Percentiles rank a stretch among this genome's conserved stretches.
Conservation (phyloP, 2,329 filamentous ascomycete genomes). For the Pseudogymnoascus sp. region DNA sequence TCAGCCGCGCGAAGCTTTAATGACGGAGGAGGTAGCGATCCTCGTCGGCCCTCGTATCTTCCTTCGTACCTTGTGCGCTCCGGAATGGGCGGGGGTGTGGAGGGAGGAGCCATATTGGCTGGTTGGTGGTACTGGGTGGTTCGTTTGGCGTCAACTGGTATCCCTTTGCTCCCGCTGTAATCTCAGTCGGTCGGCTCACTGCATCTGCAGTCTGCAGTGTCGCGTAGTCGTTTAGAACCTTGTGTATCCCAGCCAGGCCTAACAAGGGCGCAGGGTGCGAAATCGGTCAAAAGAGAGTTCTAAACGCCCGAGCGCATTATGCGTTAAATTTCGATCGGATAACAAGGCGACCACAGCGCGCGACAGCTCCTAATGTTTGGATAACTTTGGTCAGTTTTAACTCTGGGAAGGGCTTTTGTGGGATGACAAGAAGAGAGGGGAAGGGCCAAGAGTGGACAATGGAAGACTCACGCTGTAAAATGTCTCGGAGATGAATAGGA, state of each 20-base stretch:
- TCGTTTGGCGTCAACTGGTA: background rate
- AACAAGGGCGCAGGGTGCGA: constrained; percentile 1
- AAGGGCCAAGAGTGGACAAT: background rate
- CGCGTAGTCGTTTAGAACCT: background rate
- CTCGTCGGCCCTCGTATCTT: constrained; percentile 18
- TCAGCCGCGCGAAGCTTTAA: constrained; percentile 15
- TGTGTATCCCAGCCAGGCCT: background rate
- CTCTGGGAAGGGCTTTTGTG: background rate
- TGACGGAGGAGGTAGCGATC: constrained; percentile 25
- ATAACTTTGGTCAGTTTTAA: constrained; percentile 2
- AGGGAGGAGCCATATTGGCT: background rate
- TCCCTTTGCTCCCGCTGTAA: constrained; percentile 2
- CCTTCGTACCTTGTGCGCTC: constrained; percentile 23
- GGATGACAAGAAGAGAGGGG: background rate
- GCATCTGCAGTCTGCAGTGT: constrained; percentile 7
- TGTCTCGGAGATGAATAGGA: constrained; percentile 7
- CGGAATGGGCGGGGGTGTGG: constrained; percentile 24
- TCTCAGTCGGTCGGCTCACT: background rate
- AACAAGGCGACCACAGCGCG: background rate
- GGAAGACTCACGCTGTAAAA: background rate
- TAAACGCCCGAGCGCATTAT: constrained; percentile 7
- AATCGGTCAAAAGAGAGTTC: constrained; percentile 6
- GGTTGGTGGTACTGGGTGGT: background rate
- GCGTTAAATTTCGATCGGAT: constrained; percentile 1
- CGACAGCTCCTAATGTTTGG: background rate